Evolutionary conservation across 139 green algal genomes (phyloP).

Genomic region (Asterochloris erici): DNA sequence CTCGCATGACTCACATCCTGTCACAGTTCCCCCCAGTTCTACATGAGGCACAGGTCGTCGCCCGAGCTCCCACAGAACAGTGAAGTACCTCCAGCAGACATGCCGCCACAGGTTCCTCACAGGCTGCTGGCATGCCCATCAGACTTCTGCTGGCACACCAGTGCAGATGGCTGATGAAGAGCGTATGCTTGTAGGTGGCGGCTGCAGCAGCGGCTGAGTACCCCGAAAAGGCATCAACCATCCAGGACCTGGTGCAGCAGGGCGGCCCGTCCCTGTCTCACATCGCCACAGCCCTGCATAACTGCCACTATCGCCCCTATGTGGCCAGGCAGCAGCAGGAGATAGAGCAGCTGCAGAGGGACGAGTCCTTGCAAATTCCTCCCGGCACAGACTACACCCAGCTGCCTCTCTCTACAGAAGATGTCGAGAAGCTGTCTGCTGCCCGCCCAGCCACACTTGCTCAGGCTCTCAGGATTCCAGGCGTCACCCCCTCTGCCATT

Average conservation of each 20-base stretch:
- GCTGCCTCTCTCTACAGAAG: constrained; percentile 51
- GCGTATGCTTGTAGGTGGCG: not conserved
- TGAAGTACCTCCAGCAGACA: too few relatives aligned
- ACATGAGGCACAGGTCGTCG: too few relatives aligned
- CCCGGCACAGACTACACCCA: constrained; percentile 39
- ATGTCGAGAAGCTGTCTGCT: constrained; percentile 52
- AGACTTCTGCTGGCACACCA: too few relatives aligned
- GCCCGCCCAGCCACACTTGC: not conserved
- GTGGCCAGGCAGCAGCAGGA: constrained; percentile 33
- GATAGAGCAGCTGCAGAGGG: constrained; percentile 37
- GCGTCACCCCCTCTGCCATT: constrained; percentile 9
- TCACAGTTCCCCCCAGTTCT: too few relatives aligned
- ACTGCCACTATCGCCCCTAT: constrained; percentile 57
- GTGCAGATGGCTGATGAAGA: not conserved
- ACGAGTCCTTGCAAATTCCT: constrained; percentile 45
- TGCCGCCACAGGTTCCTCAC: too few relatives aligned
- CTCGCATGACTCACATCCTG: too few relatives aligned
- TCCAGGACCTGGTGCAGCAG: constrained; percentile 5
- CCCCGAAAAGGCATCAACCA: constrained; percentile 1
- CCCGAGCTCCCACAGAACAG: too few relatives aligned
- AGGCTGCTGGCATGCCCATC: too few relatives aligned
- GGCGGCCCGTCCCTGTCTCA: constrained; percentile 5
- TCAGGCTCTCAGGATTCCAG: constrained; percentile 9
- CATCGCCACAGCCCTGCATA: constrained; percentile 32
- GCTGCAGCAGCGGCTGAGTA: constrained; percentile 1